These are phyloP conservation scores for Citrus glauca DNA, from an alignment of 345 rosid species.

Conservation along the genomic window DNA sequence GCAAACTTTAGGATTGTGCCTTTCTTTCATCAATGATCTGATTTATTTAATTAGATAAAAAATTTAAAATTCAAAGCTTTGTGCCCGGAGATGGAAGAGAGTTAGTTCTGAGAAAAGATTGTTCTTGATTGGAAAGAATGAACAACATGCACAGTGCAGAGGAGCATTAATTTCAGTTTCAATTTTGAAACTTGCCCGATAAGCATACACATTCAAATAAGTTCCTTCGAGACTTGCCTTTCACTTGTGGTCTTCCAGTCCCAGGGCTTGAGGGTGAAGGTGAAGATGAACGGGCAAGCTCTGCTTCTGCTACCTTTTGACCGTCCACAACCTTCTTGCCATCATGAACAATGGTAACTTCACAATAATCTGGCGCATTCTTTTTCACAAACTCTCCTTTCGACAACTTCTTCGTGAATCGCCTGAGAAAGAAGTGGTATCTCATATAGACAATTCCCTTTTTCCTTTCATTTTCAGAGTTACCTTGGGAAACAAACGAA, in stretches of 20 bases:
- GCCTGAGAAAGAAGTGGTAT: slow-evolving; percentile 13
- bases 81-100: neutral
- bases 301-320: slow-evolving; percentile 9
- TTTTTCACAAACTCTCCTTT: slow-evolving; percentile 45
- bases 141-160: neutral
- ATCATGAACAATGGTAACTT: slow-evolving; percentile 38
- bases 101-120: too few species aligned
- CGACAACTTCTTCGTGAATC: slow-evolving; percentile 24
- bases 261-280: slow-evolving; percentile 1
- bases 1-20: neutral
- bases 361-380: slow-evolving; percentile 54
- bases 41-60: neutral
- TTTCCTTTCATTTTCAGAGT: neutral
- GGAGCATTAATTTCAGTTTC: neutral
- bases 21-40: neutral
- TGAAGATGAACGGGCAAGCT: slow-evolving; percentile 4
- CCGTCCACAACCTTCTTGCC: slow-evolving; percentile 31
- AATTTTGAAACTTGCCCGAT: slow-evolving; percentile 29
- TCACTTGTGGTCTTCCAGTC: slow-evolving; percentile 3
- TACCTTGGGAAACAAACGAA: too few species aligned
- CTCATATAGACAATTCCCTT: neutral
- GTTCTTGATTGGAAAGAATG: too few species aligned
- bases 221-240: slow-evolving; percentile 13
- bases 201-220: slow-evolving; percentile 40
- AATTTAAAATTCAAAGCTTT: neutral